A percentile compares a stretch with the other conserved stretches of the same genome.
Conservation (phyloP, 176 grass and related monocot genomes). For the Rhynchospora tenuis region DNA sequence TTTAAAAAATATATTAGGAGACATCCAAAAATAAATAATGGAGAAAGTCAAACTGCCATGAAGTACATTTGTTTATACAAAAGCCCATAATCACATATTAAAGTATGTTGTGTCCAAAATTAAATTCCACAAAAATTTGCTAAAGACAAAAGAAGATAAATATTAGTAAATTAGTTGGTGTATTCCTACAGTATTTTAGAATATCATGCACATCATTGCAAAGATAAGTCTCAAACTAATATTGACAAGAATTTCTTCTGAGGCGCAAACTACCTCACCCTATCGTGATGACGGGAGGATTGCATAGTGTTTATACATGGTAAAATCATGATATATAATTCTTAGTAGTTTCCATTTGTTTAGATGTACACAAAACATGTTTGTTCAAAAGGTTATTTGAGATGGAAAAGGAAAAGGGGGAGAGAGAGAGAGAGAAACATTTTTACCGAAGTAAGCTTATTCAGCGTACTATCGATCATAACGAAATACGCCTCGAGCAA, state of each 20-base stretch:
- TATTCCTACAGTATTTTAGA: background rate
- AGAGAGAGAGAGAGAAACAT: background rate
- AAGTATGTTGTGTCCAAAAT: background rate
- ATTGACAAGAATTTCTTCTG: background rate
- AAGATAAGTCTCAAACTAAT: background rate
- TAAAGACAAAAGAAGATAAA: background rate
- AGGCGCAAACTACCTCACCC: background rate
- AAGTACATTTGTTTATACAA: background rate
- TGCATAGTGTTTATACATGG: too few species aligned
- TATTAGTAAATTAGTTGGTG: background rate
- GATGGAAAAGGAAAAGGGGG: background rate
- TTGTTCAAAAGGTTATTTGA: background rate
- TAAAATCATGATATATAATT: background rate
- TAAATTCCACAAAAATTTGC: background rate
- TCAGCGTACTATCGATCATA: conserved; percentile 87
- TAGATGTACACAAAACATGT: background rate
- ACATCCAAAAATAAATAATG: background rate
- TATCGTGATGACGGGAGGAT: background rate
- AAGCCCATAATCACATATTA: background rate
- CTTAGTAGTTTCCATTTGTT: background rate
- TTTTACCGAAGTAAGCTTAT: conserved; percentile 91
- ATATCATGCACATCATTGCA: background rate
- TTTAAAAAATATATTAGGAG: background rate
- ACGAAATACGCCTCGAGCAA: conserved; percentile 98
- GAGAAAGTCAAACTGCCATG: background rate